Conservation (phyloP, 169 alveolate genomes). For the Babesia caballi region DNA sequence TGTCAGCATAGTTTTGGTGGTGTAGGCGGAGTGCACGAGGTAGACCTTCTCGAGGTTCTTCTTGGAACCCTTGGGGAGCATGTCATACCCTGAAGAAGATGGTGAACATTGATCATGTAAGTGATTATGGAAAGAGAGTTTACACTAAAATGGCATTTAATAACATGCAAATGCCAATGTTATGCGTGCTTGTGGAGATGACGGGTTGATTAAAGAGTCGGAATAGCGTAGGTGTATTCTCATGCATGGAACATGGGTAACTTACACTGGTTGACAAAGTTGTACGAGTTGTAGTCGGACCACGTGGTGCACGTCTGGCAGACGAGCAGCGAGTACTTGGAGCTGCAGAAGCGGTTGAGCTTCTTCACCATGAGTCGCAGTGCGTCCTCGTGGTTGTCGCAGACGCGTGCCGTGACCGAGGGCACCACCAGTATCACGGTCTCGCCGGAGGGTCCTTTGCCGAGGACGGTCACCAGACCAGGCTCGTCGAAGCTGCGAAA, state of each 20-base stretch:
- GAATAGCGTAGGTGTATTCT: no score
- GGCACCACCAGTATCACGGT: constrained; percentile 50
- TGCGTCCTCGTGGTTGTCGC: constrained; percentile 44
- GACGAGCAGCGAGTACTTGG: constrained; percentile 45
- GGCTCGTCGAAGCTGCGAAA: constrained; percentile 50
- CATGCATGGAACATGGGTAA: no score
- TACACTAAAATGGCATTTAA: no score
- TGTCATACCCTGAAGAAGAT: constrained; percentile 68
- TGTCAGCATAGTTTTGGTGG: constrained; percentile 66
- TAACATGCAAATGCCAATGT: no score
- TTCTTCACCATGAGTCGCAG: constrained; percentile 28
- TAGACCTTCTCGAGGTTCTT: constrained; percentile 68
- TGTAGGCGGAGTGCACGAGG: constrained; percentile 68
- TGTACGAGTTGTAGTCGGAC: constrained; percentile 60
- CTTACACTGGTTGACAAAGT: constrained; percentile 62
- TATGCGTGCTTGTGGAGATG: no score
- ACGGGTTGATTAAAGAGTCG: no score
- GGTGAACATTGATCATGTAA: no score
- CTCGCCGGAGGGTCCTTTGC: constrained; percentile 49
- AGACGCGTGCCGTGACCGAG: constrained; percentile 36
- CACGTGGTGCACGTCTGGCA: constrained; percentile 65
- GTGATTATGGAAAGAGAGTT: neutral
- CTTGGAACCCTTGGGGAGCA: constrained; percentile 70
- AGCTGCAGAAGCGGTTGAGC: constrained; percentile 14
- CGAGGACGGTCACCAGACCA: constrained; percentile 31